phyloP scores from a whole-genome alignment of 768 basidiomycete species.

The Lyophyllum shimeji region DNA sequence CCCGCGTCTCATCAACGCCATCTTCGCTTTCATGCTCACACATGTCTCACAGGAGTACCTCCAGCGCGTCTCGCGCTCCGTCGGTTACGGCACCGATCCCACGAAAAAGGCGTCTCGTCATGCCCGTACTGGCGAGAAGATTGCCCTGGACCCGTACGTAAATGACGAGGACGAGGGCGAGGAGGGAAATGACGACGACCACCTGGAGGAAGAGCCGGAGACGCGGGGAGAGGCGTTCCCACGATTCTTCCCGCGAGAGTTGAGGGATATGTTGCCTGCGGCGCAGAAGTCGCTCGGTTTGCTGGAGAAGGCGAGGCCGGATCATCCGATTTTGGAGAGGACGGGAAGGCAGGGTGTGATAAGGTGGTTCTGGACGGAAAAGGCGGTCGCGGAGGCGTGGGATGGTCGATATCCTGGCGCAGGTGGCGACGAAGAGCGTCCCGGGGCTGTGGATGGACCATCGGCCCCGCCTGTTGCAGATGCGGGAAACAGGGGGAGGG shows the following conservation, averaged over 20 bases:
- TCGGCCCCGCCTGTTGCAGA: neutral
- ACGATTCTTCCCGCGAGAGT: constrained; percentile 54
- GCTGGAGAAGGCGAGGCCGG: constrained; percentile 61
- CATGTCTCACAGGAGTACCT: constrained; percentile 64
- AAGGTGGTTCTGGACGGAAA: constrained; percentile 64
- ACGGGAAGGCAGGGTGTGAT: constrained; percentile 27
- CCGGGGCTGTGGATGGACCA: neutral
- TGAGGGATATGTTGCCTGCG: constrained; percentile 54
- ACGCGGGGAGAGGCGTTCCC: constrained; percentile 51
- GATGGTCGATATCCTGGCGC: constrained; percentile 16
- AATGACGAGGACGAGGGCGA: constrained; percentile 36
- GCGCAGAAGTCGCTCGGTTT: constrained; percentile 71
- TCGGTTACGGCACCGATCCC: constrained; percentile 48
- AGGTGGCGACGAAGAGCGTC: neutral
- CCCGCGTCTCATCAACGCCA: constrained; percentile 43
- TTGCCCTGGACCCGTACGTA: constrained; percentile 32
- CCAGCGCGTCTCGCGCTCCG: constrained; percentile 51
- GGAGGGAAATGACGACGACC: constrained; percentile 39
- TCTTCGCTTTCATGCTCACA: constrained; percentile 69
- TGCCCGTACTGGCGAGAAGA: constrained; percentile 22
- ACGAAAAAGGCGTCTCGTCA: constrained; percentile 24
- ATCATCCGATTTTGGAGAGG: constrained; percentile 53
- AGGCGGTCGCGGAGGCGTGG: constrained; percentile 54
- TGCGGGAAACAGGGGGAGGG: constrained; percentile 28
- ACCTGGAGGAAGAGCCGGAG: constrained; percentile 36